phyloP scores from a whole-genome alignment of 1,284 basidiomycete species.

The Baeospora myosura region DNA sequence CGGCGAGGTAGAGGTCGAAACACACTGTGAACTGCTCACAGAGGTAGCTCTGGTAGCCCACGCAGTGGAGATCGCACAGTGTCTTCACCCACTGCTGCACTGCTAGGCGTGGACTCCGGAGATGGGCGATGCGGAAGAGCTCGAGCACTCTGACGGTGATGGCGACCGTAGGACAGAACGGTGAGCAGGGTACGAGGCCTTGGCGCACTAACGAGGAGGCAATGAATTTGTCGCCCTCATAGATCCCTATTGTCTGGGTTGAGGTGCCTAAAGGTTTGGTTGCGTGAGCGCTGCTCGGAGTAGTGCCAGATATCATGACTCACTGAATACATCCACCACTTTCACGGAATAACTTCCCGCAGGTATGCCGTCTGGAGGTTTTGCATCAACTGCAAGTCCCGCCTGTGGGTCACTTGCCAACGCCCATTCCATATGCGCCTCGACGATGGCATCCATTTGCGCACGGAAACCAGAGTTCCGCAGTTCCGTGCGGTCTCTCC shows the following conservation, averaged over 20 bases:
- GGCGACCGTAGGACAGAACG: neutral
- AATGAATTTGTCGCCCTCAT: neutral
- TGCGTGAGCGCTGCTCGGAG: neutral
- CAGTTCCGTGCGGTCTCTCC: neutral
- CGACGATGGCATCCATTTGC: neutral
- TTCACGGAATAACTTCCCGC: neutral
- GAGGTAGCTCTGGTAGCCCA: slow-evolving; percentile 10
- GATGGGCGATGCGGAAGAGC: slow-evolving; percentile 3
- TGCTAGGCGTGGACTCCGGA: slow-evolving; percentile 5
- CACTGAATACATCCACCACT: neutral
- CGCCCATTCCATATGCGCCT: slow-evolving; percentile 1
- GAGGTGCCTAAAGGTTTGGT: neutral
- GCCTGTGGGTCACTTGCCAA: no score
- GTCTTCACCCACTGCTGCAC: slow-evolving; percentile 13
- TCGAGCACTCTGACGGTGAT: slow-evolving; percentile 5
- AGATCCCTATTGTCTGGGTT: neutral
- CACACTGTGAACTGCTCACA: slow-evolving; percentile 19
- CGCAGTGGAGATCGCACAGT: slow-evolving; percentile 4
- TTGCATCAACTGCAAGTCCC: neutral
- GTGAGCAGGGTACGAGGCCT: slow-evolving; percentile 5
- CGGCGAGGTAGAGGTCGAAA: slow-evolving; percentile 24
- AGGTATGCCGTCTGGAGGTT: neutral
- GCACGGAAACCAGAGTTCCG: neutral
- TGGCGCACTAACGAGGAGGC: slow-evolving; percentile 4
- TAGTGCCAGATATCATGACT: neutral